Conservation (phyloP, 768 basidiomycete species). For the Tubosaeta sp. region DNA sequence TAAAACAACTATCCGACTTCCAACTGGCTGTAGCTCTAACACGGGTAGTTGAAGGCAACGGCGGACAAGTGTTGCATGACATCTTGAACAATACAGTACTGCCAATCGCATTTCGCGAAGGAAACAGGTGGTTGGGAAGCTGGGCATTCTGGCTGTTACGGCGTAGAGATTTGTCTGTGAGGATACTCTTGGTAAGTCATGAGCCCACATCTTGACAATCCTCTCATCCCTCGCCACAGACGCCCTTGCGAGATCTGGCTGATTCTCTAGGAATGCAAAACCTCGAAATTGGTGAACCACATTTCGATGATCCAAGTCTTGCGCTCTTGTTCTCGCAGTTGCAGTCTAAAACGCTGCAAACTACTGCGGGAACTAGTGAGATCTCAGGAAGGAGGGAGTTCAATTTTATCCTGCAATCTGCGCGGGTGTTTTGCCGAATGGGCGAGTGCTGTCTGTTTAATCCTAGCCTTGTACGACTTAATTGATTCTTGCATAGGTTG, state of each 20-base stretch:
- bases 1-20: slow-evolving; percentile 84
- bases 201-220: neutral
- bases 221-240: slow-evolving; percentile 39
- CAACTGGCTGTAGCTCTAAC: slow-evolving; percentile 88
- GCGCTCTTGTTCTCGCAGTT: slow-evolving; percentile 88
- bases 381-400: slow-evolving; percentile 87
- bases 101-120: slow-evolving; percentile 79
- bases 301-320: slow-evolving; percentile 92
- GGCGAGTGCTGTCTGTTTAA: slow-evolving; percentile 48
- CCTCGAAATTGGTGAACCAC: slow-evolving; percentile 71
- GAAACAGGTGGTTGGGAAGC: slow-evolving; percentile 89
- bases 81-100: slow-evolving; percentile 75
- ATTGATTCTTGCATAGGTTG: slow-evolving; percentile 56
- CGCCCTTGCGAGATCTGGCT: slow-evolving; percentile 72
- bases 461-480: neutral
- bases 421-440: slow-evolving; percentile 91
- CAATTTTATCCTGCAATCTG: slow-evolving; percentile 93
- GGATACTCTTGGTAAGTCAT: slow-evolving; percentile 73
- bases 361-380: slow-evolving; percentile 88
- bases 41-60: slow-evolving; percentile 77
- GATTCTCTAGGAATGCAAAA: slow-evolving; percentile 50
- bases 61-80: slow-evolving; percentile 68
- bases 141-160: slow-evolving; percentile 98
- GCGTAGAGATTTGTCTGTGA: slow-evolving; percentile 83
- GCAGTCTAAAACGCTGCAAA: slow-evolving; percentile 86